Conservation (phyloP, 495 filamentous ascomycete species). For the Podospora australis region DNA sequence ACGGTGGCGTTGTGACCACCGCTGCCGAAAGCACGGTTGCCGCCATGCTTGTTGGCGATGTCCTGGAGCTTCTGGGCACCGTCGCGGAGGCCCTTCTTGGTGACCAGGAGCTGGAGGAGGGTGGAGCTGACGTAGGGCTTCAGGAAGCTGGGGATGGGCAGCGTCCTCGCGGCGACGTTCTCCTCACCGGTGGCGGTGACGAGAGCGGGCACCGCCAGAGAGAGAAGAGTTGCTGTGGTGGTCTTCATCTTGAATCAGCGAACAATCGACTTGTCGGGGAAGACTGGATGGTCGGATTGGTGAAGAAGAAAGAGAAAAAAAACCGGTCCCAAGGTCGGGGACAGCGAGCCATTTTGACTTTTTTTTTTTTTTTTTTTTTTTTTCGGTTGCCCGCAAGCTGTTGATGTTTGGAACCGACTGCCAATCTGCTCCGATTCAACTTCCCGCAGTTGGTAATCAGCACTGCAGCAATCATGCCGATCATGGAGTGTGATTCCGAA, state of each 20-base stretch:
- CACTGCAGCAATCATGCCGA: background rate
- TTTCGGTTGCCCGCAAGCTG: background rate
- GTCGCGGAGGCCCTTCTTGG: slow-evolving; percentile 35
- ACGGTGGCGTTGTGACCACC: slow-evolving; percentile 58
- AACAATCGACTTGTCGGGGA: background rate
- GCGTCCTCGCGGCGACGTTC: background rate
- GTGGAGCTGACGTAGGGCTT: slow-evolving; percentile 16
- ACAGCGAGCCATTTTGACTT: slow-evolving; percentile 1
- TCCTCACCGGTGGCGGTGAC: slow-evolving; percentile 2
- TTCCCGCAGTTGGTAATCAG: background rate
- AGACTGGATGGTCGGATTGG: background rate
- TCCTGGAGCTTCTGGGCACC: slow-evolving; percentile 41
- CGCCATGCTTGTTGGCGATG: slow-evolving; percentile 29
- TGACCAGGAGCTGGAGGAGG: slow-evolving; percentile 27
- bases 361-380: background rate
- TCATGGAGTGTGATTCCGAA: background rate
- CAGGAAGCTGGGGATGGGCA: background rate
- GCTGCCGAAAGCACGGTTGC: slow-evolving; percentile 54
- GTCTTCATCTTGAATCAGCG: slow-evolving; percentile 12
- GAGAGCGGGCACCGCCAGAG: slow-evolving; percentile 5
- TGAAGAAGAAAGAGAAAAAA: background rate
- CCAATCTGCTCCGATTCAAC: too few species aligned
- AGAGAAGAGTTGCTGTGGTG: slow-evolving; percentile 5
- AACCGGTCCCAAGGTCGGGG: background rate
- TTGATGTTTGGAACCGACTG: too few species aligned